These are phyloP conservation scores for Aspergillus unguis DNA, from an alignment of 2,329 filamentous ascomycete genomes.

Conservation along the genomic window DNA sequence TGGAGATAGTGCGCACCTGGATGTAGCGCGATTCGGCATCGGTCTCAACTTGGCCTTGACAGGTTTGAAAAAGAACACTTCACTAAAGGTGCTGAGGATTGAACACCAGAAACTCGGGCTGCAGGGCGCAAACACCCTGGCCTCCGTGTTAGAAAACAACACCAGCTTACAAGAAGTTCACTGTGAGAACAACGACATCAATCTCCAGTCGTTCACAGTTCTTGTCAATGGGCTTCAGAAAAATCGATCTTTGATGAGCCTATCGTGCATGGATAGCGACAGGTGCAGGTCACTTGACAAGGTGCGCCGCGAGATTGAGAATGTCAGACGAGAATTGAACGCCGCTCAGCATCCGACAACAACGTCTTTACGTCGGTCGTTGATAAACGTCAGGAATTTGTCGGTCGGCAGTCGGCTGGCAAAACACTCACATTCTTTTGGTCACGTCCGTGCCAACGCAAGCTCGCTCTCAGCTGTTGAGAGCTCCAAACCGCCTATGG, in stretches of 20 bases:
- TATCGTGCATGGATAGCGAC: constrained; percentile 63
- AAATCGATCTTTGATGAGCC: constrained; percentile 60
- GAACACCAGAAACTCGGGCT: constrained; percentile 67
- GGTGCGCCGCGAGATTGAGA: constrained; percentile 55
- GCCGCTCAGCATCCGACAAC: constrained; percentile 31
- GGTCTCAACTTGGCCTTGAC: constrained; percentile 64
- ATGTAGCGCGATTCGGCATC: constrained; percentile 65
- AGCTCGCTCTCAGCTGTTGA: constrained; percentile 20
- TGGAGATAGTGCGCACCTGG: constrained; percentile 68
- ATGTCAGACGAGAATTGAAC: constrained; percentile 43
- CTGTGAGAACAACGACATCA: constrained; percentile 70
- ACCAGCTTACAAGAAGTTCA: constrained; percentile 61
- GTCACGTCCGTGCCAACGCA: constrained; percentile 15
- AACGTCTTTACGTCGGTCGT: constrained; percentile 43
- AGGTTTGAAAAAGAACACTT: constrained; percentile 62
- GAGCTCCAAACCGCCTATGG: constrained; percentile 25
- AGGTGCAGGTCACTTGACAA: constrained; percentile 59
- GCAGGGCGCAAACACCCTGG: constrained; percentile 66
- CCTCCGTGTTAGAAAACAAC: constrained; percentile 66
- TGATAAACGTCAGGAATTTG: constrained; percentile 35
- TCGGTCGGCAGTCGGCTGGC: constrained; percentile 30
- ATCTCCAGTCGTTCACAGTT: constrained; percentile 66
- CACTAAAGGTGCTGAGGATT: constrained; percentile 60
- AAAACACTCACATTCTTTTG: constrained; percentile 27
- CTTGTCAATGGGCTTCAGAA: constrained; percentile 65